phyloP scores from a whole-genome alignment of 345 rosid species.

The Corchorus olitorius region DNA sequence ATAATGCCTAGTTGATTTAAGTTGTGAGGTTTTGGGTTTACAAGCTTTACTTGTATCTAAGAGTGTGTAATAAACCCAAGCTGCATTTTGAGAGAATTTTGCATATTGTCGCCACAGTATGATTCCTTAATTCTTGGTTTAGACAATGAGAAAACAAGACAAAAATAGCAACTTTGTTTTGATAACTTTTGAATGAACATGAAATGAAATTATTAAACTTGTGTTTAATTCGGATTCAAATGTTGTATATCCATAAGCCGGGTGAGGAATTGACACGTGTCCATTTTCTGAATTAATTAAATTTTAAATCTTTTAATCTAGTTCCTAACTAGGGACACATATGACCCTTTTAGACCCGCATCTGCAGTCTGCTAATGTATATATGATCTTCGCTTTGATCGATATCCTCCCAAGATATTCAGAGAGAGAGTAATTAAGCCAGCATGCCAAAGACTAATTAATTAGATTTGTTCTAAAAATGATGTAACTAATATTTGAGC shows the following conservation, averaged over 20 bases:
- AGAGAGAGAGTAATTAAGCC: not conserved
- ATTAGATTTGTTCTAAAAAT: not conserved
- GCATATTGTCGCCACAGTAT: slow-evolving; percentile 22
- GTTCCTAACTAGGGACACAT: too few relatives aligned
- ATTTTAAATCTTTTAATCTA: too few relatives aligned
- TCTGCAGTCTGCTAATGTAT: too few relatives aligned
- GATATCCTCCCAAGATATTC: not conserved
- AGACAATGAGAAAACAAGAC: not conserved
- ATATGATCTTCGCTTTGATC: too few relatives aligned
- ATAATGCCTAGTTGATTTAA: slow-evolving; percentile 1
- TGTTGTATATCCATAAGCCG: too few relatives aligned
- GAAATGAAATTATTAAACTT: not conserved
- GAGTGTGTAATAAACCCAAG: slow-evolving; percentile 7
- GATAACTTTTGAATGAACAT: not conserved
- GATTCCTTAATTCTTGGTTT: not conserved
- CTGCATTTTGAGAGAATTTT: slow-evolving; percentile 20
- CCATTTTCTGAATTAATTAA: too few relatives aligned
- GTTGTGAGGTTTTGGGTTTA: slow-evolving; percentile 5
- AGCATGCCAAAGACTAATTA: not conserved
- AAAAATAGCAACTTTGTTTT: not conserved
- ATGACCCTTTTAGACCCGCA: too few relatives aligned
- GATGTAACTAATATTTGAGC: too few relatives aligned
- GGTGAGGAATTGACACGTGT: too few relatives aligned
- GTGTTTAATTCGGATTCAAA: too few relatives aligned
- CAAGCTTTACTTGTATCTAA: slow-evolving; percentile 20